phyloP scores from a whole-genome alignment of 2,329 filamentous ascomycete species.

The Colletotrichum tofieldiae region DNA sequence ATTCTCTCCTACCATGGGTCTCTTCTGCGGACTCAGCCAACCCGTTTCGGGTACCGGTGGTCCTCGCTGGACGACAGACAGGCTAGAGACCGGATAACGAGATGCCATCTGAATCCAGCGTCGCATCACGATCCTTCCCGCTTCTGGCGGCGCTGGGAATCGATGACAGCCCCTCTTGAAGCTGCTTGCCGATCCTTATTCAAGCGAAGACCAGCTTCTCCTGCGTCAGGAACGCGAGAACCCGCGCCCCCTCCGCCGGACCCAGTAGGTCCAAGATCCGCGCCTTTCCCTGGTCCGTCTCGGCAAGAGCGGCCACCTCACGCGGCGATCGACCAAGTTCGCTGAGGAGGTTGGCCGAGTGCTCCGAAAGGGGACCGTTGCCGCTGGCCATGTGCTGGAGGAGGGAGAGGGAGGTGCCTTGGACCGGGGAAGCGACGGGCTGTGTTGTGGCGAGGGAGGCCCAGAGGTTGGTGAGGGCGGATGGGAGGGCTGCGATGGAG shows the following conservation, averaged over 20 bases:
- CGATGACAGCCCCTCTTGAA: neutral
- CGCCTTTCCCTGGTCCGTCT: constrained; percentile 42
- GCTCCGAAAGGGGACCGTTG: constrained; percentile 44
- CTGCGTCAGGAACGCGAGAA: constrained; percentile 51
- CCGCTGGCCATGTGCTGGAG: constrained; percentile 45
- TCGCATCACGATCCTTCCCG: constrained; percentile 3
- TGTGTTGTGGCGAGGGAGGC: constrained; percentile 46
- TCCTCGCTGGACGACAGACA: constrained; percentile 2
- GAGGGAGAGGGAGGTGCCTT: neutral
- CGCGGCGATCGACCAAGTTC: constrained; percentile 48
- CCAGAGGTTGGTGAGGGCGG: constrained; percentile 57
- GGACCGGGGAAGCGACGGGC: constrained; percentile 6
- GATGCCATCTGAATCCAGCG: constrained; percentile 25
- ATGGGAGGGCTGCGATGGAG: constrained; percentile 53
- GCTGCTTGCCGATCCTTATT: neutral
- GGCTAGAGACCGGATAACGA: neutral
- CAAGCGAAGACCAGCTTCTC: constrained; percentile 34
- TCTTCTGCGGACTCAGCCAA: constrained; percentile 6
- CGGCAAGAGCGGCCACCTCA: constrained; percentile 47
- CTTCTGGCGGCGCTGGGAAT: neutral
- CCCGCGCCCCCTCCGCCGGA: constrained; percentile 47
- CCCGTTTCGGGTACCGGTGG: neutral
- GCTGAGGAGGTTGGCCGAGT: constrained; percentile 49
- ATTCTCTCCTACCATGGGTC: constrained; percentile 4
- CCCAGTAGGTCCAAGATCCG: constrained; percentile 51